Conservation (phyloP, 345 rosid genomes). For the Euphorbia lathyris region DNA sequence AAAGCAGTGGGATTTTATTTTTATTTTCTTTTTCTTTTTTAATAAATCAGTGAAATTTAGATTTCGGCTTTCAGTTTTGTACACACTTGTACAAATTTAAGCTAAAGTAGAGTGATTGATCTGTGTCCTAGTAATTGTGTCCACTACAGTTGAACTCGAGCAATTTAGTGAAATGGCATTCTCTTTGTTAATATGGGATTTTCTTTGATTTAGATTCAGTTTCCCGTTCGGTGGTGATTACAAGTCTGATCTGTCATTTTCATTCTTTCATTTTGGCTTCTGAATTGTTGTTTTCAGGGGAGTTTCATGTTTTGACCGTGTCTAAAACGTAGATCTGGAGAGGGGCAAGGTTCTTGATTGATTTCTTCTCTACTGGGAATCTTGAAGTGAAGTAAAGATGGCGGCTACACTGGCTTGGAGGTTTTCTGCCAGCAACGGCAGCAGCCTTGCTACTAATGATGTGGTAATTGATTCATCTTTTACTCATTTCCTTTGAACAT, state of each 20-base stretch:
- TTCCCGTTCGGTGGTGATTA: not conserved
- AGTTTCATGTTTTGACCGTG: conserved; percentile 61
- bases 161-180: not conserved
- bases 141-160: not conserved
- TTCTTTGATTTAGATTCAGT: not conserved
- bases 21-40: not conserved
- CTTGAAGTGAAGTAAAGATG: conserved; percentile 50
- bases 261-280: conserved; percentile 7
- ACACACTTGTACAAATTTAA: not conserved
- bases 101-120: conserved; percentile 2
- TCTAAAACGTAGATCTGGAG: conserved; percentile 54
- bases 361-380: conserved; percentile 22
- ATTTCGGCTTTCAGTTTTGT: not conserved
- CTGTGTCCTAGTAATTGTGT: too few relatives aligned
- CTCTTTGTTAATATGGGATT: not conserved
- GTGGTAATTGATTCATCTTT: conserved; percentile 36
- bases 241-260: conserved; percentile 34
- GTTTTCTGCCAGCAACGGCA: conserved; percentile 72
- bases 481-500: not conserved
- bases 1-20: conserved; percentile 1
- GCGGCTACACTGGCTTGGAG: conserved; percentile 88
- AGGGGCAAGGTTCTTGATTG: conserved; percentile 31
- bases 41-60: not conserved
- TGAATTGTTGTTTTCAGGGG: conserved; percentile 35
- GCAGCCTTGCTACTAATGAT: conserved; percentile 60